phyloP scores from a whole-genome alignment of 176 grass and related monocot genomes.

The Triticum timopheevii region DNA sequence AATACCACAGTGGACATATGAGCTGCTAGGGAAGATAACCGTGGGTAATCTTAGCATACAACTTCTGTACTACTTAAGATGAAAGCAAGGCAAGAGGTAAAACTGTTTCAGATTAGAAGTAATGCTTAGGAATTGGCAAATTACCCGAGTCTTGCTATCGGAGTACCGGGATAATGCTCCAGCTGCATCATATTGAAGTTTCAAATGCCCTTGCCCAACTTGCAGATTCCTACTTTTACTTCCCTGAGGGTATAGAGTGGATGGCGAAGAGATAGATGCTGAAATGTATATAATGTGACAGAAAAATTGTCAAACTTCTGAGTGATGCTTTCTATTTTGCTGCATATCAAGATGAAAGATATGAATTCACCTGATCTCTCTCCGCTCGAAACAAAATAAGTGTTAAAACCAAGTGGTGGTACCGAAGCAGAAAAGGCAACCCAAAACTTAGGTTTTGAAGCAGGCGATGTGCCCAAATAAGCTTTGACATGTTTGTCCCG shows the following conservation, averaged over 20 bases:
- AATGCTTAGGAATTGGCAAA: conserved; percentile 12
- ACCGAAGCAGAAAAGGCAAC: conserved; percentile 75
- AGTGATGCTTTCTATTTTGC: background rate
- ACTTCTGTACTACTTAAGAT: background rate
- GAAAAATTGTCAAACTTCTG: background rate
- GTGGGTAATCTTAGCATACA: conserved; percentile 5
- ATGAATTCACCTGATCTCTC: conserved; percentile 58
- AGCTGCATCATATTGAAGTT: conserved; percentile 62
- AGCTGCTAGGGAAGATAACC: background rate
- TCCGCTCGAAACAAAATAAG: conserved; percentile 71
- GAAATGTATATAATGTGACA: conserved; percentile 18
- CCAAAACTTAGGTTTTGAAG: conserved; percentile 79
- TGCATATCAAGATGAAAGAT: conserved; percentile 20
- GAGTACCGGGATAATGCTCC: conserved; percentile 56
- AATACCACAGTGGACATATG: conserved; percentile 11
- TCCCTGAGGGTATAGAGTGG: conserved; percentile 53
- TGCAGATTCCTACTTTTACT: conserved; percentile 43
- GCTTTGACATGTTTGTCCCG: conserved; percentile 66
- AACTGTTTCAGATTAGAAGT: background rate
- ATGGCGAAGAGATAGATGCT: conserved; percentile 55
- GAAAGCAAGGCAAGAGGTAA: background rate
- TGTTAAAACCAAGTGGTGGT: conserved; percentile 83
- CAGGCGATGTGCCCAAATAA: conserved; percentile 52
- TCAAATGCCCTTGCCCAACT: conserved; percentile 74
- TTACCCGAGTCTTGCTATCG: conserved; percentile 67